A percentile compares a stretch with the other conserved stretches of the same genome.
Conservation (phyloP, 129 eudicot species). For the Lonicera japonica region DNA sequence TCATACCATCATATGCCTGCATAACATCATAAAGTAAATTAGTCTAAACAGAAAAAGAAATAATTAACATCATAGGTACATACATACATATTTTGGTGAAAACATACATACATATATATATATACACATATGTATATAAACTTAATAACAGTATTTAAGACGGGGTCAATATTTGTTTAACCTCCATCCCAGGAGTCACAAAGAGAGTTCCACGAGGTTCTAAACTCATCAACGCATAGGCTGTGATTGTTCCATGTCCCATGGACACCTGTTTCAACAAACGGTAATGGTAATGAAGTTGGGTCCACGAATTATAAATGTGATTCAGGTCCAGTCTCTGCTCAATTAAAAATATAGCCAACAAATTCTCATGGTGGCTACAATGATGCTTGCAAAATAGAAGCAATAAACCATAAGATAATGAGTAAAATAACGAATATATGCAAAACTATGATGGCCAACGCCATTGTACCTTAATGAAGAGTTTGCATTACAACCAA, state of each 20-base stretch:
- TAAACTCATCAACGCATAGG: slow-evolving; percentile 84
- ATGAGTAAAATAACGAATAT: too few relatives aligned
- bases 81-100: not conserved
- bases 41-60: not conserved
- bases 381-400: too few relatives aligned
- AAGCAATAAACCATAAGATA: too few relatives aligned
- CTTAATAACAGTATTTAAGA: not conserved
- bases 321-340: not conserved
- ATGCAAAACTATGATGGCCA: too few relatives aligned
- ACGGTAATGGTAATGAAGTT: not conserved
- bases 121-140: not conserved
- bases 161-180: slow-evolving; percentile 3
- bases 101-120: too few relatives aligned
- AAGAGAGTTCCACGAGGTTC: slow-evolving; percentile 98
- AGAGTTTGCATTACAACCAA: too few relatives aligned
- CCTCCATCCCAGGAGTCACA: slow-evolving; percentile 94
- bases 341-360: not conserved
- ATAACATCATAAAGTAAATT: slow-evolving; percentile 11
- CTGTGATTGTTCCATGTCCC: slow-evolving; percentile 71
- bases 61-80: not conserved
- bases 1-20: slow-evolving; percentile 99
- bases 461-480: too few relatives aligned
- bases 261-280: slow-evolving; percentile 64
- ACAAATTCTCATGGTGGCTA: too few relatives aligned
- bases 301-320: too few relatives aligned